phyloP scores from a whole-genome alignment of 345 rosid genomes.

The Kernera saxatilis region DNA sequence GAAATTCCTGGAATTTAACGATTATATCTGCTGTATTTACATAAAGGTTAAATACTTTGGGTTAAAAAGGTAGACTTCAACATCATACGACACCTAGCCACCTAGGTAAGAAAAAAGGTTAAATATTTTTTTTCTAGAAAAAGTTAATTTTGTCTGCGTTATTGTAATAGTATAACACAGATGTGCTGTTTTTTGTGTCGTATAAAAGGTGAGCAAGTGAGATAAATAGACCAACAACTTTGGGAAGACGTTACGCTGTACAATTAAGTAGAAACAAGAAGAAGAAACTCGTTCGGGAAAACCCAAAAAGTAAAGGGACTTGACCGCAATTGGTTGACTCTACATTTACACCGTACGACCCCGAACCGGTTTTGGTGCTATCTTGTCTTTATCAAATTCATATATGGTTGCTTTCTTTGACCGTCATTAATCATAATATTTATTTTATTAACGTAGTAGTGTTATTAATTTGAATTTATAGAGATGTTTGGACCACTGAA shows the following conservation, averaged over 20 bases:
- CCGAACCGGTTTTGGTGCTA: constrained; percentile 21
- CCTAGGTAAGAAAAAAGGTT: background rate
- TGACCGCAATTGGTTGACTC: constrained; percentile 27
- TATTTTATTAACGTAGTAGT: background rate
- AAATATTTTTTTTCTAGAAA: too few species aligned
- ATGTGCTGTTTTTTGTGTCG: background rate
- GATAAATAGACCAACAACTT: constrained; percentile 1
- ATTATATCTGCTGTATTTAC: too few species aligned
- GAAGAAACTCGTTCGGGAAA: background rate
- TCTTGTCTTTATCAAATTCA: background rate
- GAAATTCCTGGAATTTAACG: too few species aligned
- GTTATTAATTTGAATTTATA: background rate
- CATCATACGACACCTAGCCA: background rate
- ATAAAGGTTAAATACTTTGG: background rate
- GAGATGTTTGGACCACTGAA: background rate
- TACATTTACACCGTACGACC: constrained; percentile 13
- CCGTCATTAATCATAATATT: background rate
- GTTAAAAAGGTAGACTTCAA: background rate
- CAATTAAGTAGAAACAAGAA: background rate
- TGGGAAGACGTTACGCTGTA: background rate
- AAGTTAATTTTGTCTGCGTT: background rate
- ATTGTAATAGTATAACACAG: background rate
- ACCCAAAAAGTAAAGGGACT: constrained; percentile 14
- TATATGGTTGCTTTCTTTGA: constrained; percentile 31
- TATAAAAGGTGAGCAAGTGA: constrained; percentile 15